phyloP scores from a whole-genome alignment of 2,329 filamentous ascomycete genomes.

The Aspergillus fijiensis region DNA sequence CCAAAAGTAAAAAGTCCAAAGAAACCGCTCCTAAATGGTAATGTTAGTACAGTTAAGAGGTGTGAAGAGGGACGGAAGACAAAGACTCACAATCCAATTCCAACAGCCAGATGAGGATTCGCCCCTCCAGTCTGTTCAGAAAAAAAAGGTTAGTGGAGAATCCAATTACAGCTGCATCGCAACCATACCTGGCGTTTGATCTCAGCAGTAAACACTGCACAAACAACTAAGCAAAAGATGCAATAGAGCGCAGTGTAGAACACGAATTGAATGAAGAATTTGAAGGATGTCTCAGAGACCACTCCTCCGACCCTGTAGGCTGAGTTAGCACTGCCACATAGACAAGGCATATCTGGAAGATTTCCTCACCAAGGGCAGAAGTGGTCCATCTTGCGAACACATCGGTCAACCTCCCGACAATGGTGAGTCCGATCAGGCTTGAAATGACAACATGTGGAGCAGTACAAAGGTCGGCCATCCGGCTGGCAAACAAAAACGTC shows the following conservation, averaged over 20 bases:
- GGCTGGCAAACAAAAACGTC: conserved; percentile 80
- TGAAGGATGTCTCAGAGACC: conserved; percentile 80
- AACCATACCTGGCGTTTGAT: conserved; percentile 48
- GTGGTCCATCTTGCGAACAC: conserved; percentile 89
- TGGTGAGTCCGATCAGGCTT: conserved; percentile 88
- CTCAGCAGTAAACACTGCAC: conserved; percentile 63
- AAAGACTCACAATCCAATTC: conserved; percentile 58
- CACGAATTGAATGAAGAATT: conserved; percentile 89
- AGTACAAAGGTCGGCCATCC: conserved; percentile 85
- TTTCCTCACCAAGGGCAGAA: conserved; percentile 74
- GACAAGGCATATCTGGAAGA: neutral
- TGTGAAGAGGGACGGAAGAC: neutral
- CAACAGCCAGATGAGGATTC: conserved; percentile 65
- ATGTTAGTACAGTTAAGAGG: conserved; percentile 13
- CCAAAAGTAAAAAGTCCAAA: conserved; percentile 78
- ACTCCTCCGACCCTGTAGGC: conserved; percentile 77
- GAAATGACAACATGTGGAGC: conserved; percentile 77
- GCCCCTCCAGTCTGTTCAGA: conserved; percentile 32
- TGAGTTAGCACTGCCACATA: conserved; percentile 13
- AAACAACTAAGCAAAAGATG: conserved; percentile 60
- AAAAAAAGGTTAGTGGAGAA: conserved; percentile 13
- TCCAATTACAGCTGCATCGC: neutral
- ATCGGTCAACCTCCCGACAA: conserved; percentile 76
- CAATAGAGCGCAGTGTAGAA: conserved; percentile 71
- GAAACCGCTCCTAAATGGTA: conserved; percentile 53